Evolutionary conservation across 2,329 filamentous ascomycete genomes (phyloP).

Genomic region (Penicillium sp.): DNA sequence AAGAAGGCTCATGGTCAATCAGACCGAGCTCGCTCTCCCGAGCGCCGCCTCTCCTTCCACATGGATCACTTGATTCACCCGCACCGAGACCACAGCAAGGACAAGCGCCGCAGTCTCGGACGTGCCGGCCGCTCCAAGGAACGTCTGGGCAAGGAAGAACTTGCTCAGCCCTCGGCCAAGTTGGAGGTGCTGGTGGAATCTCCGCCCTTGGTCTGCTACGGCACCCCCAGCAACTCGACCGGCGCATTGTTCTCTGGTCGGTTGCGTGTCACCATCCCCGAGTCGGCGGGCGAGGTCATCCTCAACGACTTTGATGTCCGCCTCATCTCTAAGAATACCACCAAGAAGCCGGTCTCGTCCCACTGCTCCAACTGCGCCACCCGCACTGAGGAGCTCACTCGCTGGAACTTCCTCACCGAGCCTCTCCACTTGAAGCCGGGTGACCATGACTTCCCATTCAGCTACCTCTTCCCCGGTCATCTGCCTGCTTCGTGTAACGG

Average conservation of each 20-base stretch:
- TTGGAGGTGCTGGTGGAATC: slow-evolving; percentile 69
- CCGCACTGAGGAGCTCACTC: slow-evolving; percentile 66
- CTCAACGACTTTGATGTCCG: slow-evolving; percentile 68
- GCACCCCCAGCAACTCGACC: slow-evolving; percentile 65
- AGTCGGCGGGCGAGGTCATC: slow-evolving; percentile 53
- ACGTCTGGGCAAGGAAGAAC: slow-evolving; percentile 24
- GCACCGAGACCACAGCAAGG: slow-evolving; percentile 36
- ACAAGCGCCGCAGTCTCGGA: slow-evolving; percentile 37
- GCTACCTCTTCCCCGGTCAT: slow-evolving; percentile 74
- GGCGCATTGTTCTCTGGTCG: slow-evolving; percentile 83
- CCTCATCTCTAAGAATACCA: slow-evolving; percentile 63
- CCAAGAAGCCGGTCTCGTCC: slow-evolving; percentile 73
- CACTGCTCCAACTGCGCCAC: slow-evolving; percentile 73
- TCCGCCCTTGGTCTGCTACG: slow-evolving; percentile 79
- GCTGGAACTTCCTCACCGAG: slow-evolving; percentile 68
- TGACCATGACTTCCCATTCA: slow-evolving; percentile 79
- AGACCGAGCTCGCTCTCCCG: slow-evolving; percentile 32
- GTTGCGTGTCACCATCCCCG: slow-evolving; percentile 65
- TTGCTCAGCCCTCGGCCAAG: slow-evolving; percentile 42
- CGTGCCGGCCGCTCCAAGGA: slow-evolving; percentile 35
- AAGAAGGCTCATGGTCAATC: slow-evolving; percentile 25
- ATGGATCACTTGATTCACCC: slow-evolving; percentile 43
- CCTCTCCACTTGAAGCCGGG: slow-evolving; percentile 44
- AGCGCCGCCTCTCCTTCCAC: slow-evolving; percentile 38
- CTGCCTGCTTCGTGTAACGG: slow-evolving; percentile 79